Base-by-base conservation (phyloP, 176 grass and related monocot species). In the Pontederia paniculata region DNA sequence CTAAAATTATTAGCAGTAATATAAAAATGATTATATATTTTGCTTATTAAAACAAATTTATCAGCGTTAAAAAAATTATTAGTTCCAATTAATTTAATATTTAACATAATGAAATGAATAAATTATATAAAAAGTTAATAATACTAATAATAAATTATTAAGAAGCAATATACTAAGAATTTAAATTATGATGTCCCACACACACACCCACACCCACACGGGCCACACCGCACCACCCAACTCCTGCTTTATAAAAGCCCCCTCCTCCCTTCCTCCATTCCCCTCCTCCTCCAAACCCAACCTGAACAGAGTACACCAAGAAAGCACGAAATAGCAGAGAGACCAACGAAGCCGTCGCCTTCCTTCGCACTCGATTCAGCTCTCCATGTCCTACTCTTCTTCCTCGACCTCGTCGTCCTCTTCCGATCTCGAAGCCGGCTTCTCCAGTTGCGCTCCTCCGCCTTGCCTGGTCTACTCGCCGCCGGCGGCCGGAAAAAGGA, bases 341-440 rank as follows among this genome's bases (percentile, higher is more conserved):
- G 4, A 15, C 14, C 9, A 42, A 42, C n/a, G 37, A 17, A 17
- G 41, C 11, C 8, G 12, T 0, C 23, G 21, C 4, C 21, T 6
- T 64, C 9, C 17, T 1, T 25, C 10, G 8, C 25, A 6, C 28
- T 37, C 28, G 5, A 37, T 50, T 1, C 2, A 50, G 15, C 48
- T 17, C 15, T 53, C 51, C 9, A 10, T 17, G 31, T 23, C 23
- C 28, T 28, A 9, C 28, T 59, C 28, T 28, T 17, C 28, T 59
- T 42, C 56, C 5, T 47, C 59, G 5, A 46, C 59, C 25, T 48
- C 45, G 4, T 28, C 61, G 0, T 64, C 45, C 12, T 21, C 61
- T 10, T 64, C 44, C 4, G 45, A 64, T 64, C 45, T 64, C 20
- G 61, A 64, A 45, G 61, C 61, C 1, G 61, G 61, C 21, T 50